Conservation (phyloP, 257 asterid genomes). For the Rhazya stricta region DNA sequence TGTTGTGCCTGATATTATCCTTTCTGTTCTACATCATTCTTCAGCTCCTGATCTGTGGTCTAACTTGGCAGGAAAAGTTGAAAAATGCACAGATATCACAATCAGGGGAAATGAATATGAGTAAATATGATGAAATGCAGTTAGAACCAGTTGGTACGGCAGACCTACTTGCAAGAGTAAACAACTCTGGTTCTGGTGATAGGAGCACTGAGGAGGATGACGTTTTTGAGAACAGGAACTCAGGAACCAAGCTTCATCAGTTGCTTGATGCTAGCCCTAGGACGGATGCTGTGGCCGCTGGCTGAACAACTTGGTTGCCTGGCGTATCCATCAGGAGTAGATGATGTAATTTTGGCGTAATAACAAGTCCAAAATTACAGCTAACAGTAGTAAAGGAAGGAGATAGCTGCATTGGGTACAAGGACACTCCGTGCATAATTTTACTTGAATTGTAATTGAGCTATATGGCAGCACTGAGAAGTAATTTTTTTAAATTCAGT, state of each 20-base stretch:
- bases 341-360: constrained; percentile 62
- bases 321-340: constrained; percentile 4
- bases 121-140: constrained; percentile 38
- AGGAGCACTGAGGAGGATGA: constrained; percentile 44
- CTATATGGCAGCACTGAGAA: constrained; percentile 52
- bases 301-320: constrained; percentile 30
- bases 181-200: constrained; percentile 47
- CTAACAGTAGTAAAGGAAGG: constrained; percentile 54
- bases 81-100: constrained; percentile 34
- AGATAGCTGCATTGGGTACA: constrained; percentile 22
- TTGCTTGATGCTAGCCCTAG: constrained; percentile 66
- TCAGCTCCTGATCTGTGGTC: not conserved
- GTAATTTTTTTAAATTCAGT: constrained; percentile 53
- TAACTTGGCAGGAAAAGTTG: constrained; percentile 58
- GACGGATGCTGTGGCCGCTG: constrained; percentile 85
- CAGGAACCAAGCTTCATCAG: constrained; percentile 76
- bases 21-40: not conserved
- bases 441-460: constrained; percentile 20
- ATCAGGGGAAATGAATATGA: constrained; percentile 27
- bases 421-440: constrained; percentile 26
- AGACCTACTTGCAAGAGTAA: constrained; percentile 77
- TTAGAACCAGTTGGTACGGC: constrained; percentile 66
- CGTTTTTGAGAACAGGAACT: constrained; percentile 33
- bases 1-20: not conserved
- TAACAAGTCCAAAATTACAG: constrained; percentile 54